A percentile compares a stretch with the other conserved stretches of the same genome.
Conservation (phyloP, 1,139 yeast species). For the Blastobotrys serpentis region DNA sequence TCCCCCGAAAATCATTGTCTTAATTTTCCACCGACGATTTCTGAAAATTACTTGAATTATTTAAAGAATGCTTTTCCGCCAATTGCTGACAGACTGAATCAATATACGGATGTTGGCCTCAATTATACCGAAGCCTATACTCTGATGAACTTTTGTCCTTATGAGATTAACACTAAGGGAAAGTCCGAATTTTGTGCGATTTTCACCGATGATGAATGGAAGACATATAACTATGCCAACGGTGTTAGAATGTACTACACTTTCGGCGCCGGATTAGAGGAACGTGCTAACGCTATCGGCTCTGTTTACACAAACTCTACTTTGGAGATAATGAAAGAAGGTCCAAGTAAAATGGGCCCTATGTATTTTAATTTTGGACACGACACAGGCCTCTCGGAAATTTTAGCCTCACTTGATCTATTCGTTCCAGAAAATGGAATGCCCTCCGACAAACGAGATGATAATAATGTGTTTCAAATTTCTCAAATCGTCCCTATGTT, state of each 20-base stretch:
- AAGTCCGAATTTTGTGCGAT: constrained; percentile 50
- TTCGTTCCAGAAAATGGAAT: constrained; percentile 26
- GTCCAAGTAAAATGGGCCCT: constrained; percentile 32
- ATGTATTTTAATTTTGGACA: constrained; percentile 49
- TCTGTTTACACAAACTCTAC: constrained; percentile 53
- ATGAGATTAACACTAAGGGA: constrained; percentile 53
- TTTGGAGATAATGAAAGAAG: constrained; percentile 44
- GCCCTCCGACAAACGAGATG: constrained; percentile 1
- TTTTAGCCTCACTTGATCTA: constrained; percentile 48
- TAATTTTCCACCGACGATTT: too few relatives aligned
- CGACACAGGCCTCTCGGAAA: constrained; percentile 51
- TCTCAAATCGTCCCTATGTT: constrained; percentile 11
- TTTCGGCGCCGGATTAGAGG: constrained; percentile 50
- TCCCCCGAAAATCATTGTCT: constrained; percentile 18
- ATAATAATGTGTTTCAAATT: neutral
- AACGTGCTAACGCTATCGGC: constrained; percentile 45
- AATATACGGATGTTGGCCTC: constrained; percentile 4
- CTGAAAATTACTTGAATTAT: too few relatives aligned
- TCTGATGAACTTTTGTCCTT: constrained; percentile 51
- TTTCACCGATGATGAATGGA: constrained; percentile 51
- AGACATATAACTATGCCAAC: constrained; percentile 45
- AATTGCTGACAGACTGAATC: constrained; percentile 12
- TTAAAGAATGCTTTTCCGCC: constrained; percentile 7
- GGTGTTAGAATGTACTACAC: constrained; percentile 49
- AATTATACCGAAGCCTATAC: constrained; percentile 14